A percentile compares a stretch with the other conserved stretches of the same genome.
phyloP scores from a whole-genome alignment of 2,329 filamentous ascomycete species.

The Polytolypa hystricis region DNA sequence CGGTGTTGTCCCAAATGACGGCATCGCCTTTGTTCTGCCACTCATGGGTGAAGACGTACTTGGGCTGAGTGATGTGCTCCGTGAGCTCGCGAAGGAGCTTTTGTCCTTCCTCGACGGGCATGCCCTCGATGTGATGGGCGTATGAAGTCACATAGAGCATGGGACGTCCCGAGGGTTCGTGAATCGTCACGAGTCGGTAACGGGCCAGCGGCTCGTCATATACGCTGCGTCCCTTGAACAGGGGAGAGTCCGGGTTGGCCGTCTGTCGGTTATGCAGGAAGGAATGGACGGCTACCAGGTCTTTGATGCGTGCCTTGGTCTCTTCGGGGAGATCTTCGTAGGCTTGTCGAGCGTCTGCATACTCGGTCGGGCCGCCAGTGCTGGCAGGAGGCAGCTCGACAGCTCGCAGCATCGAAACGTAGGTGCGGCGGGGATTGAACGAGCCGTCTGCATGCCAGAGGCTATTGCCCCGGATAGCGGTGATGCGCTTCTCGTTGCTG shows the following conservation, averaged over 20 bases:
- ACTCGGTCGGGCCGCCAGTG: conserved; percentile 42
- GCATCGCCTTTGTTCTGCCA: conserved; percentile 43
- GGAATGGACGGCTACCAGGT: conserved; percentile 41
- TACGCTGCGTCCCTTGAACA: conserved; percentile 38
- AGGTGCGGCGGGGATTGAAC: conserved; percentile 45
- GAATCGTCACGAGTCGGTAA: conserved; percentile 42
- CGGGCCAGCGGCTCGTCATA: conserved; percentile 27
- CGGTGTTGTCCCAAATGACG: conserved; percentile 50
- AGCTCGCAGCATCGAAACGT: conserved; percentile 42
- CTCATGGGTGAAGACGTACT: conserved; percentile 36
- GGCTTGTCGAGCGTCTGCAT: conserved; percentile 43
- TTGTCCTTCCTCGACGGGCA: conserved; percentile 24
- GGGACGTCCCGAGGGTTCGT: conserved; percentile 41
- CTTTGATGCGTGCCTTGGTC: conserved; percentile 26
- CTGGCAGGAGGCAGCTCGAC: conserved; percentile 38
- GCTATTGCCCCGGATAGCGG: conserved; percentile 31
- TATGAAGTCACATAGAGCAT: conserved; percentile 46
- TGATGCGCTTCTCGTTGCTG: not conserved
- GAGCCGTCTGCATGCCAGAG: conserved; percentile 47
- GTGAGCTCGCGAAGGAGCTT: conserved; percentile 27
- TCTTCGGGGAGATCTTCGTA: conserved; percentile 35
- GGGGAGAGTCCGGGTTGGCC: conserved; percentile 40
- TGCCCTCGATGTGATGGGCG: conserved; percentile 42
- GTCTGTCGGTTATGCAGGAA: conserved; percentile 43
- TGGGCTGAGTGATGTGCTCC: conserved; percentile 37